Evolutionary conservation across 2,329 filamentous ascomycete genomes (phyloP), one percentile per base, ranked within the genome.

Genomic region (Fusarium phyllophilum): DNA sequence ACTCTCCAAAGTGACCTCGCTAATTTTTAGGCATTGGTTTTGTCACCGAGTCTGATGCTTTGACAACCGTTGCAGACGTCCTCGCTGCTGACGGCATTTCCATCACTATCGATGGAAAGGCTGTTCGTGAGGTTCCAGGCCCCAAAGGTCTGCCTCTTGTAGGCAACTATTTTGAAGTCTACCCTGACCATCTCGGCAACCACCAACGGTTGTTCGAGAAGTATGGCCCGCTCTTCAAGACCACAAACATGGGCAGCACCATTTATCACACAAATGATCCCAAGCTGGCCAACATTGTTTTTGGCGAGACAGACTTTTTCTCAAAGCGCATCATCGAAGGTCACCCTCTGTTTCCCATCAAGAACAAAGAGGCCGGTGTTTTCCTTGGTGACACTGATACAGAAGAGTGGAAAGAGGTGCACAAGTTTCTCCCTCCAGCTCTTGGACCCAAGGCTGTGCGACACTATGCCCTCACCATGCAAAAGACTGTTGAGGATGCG

Each of bases 371-470:
- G 26, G 82, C 84, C 0, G 84, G 83, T 22, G 80, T 87, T 39
- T 87, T 87, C 73, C 67, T 86, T 8, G 82, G 84, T 69, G 87
- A 89, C 73, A 89, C 87, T 1, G 83, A 88, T 26, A 86, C 84
- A 0, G 82, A 85, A 22, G 83, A 85, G 62, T 90, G 86, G 86
- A 78, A 79, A 31, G 74, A 85, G 0, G 85, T 86, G 1, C 90
- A 91, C 82, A 92, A 91, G 77, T 92, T 91, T 78, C 73, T 91
- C 2, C 88, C 89, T 0, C 89, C 90, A 0, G 86, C 88, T 0
- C 81, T 91, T 17, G 85, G 86, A 0, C 89, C 89, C 38, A 90
- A 89, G 75, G 89, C 89, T 0, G 88, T 91, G 9, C 83, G 87
- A 2, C 89, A 91, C 73, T 91, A 91, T 68, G 85, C 88, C 0